Percentiles rank a stretch among this genome's conserved stretches.
Evolutionary conservation across 2,329 filamentous ascomycete species (phyloP).

Genomic region (Madurella mycetomatis): DNA sequence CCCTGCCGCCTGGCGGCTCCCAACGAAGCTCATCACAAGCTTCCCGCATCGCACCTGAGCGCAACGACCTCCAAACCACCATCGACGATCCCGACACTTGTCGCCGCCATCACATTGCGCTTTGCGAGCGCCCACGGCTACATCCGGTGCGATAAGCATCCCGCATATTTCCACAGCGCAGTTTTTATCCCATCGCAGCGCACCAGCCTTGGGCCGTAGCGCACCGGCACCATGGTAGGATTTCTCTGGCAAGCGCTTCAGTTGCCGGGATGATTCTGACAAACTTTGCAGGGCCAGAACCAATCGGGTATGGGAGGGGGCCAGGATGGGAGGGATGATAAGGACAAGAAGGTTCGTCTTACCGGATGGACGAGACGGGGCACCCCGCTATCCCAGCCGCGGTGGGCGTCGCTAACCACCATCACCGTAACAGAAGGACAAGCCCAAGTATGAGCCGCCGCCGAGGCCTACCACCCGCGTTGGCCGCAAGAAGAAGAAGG

Average conservation of each 20-base stretch:
- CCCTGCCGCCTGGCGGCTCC: constrained; percentile 22
- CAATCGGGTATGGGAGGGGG: constrained; percentile 80
- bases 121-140: neutral
- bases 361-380: neutral
- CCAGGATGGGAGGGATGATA: constrained; percentile 74
- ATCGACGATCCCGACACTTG: neutral
- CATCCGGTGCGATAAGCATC: neutral
- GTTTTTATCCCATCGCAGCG: neutral
- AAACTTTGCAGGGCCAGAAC: constrained; percentile 63
- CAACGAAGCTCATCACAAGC: constrained; percentile 10
- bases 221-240: constrained; percentile 29
- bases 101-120: neutral
- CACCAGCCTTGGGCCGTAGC: neutral
- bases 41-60: constrained; percentile 9
- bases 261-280: constrained; percentile 16
- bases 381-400: neutral
- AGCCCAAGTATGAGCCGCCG: constrained; percentile 99
- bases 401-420: constrained; percentile 9
- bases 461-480: constrained; percentile 95
- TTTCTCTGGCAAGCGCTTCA: neutral
- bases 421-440: constrained; percentile 73
- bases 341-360: constrained; percentile 81
- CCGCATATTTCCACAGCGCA: neutral
- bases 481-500: constrained; percentile 97
- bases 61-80: constrained; percentile 1